Base-by-base conservation (phyloP, 345 rosid species). In the Erodium maritimum region DNA sequence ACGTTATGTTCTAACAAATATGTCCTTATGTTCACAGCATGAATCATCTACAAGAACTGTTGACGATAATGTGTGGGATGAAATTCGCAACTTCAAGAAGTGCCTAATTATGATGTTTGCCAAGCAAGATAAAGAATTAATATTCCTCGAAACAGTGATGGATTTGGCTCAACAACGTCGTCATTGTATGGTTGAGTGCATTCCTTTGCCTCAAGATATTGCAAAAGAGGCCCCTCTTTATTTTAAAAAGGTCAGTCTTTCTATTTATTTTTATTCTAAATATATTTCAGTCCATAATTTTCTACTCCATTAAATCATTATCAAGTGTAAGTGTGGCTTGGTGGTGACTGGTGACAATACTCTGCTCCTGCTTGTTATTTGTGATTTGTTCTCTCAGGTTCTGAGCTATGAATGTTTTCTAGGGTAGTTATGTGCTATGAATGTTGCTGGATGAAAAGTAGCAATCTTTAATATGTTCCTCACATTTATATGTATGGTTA, bases 31-130 rank as follows among this genome's bases (percentile, higher is more conserved):
- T n/a, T 61, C 23, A 56, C 87, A 88, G 93, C 98, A 91, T 57
- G 96, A 87, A 57, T 80, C 86, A 24, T 71, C 91, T 46, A 72
- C 89, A 50, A 85, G 96, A 71, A 80, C 67, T 1, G 80, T 87
- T 12, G 96, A 89, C 66, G 77, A 83, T 72, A 76, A 74, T 61
- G 83, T 82, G 52, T 85, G 95, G 99, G 91, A 82, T 16, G 94
- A 93, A 80, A 85, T 93, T 37, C 89, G 91, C 4, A 89, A 89
- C 56, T 89, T 85, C 77, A 83, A 93, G 71, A 93, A 89, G 74
- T 89, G 99, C 73, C 86, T 93, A 23, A 83, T 87, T 55, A 83
- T 79, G 91, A 80, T 93, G 96, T 87, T 80, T 71, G 87, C 82
- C 3, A 81, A 85, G 79, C 85, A 87, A 69, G 95, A 83, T 37